Conservation (phyloP, 129 eudicot species). For the Flaveria bidentis region DNA sequence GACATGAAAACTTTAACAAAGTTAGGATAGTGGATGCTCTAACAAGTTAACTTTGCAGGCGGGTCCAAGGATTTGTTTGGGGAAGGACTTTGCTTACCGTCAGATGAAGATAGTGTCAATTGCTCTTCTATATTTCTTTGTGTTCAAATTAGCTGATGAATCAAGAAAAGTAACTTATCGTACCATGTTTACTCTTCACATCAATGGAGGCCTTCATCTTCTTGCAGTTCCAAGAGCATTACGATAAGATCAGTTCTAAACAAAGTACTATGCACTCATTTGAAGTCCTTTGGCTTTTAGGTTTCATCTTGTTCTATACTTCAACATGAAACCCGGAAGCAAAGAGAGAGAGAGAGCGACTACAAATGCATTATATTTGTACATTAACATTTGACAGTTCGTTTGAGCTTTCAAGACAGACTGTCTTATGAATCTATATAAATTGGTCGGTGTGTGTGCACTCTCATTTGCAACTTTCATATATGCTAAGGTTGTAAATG, state of each 20-base stretch:
- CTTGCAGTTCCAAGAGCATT: conserved; percentile 49
- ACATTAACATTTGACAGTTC: too few species aligned
- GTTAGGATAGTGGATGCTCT: neutral
- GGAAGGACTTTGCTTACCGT: conserved; percentile 78
- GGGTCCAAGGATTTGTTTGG: conserved; percentile 78
- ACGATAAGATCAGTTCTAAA: neutral
- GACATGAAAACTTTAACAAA: neutral
- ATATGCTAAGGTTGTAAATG: too few species aligned
- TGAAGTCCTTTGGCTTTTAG: too few species aligned
- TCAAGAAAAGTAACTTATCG: conserved; percentile 50
- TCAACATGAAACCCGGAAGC: too few species aligned
- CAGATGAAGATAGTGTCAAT: conserved; percentile 78
- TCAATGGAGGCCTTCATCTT: conserved; percentile 65
- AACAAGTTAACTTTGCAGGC: conserved; percentile 47
- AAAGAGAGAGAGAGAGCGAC: too few species aligned
- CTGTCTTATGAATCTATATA: too few species aligned
- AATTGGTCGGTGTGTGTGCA: too few species aligned
- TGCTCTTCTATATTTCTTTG: conserved; percentile 53
- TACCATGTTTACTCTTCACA: conserved; percentile 75
- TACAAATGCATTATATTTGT: too few species aligned
- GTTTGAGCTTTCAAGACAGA: too few species aligned
- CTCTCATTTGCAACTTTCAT: too few species aligned
- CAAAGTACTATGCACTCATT: neutral
- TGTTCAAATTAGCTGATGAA: conserved; percentile 54
- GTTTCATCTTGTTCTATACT: too few species aligned